Evolutionary conservation across 1,284 basidiomycete genomes (phyloP).

Genomic region (Pseudozyma sp.): DNA sequence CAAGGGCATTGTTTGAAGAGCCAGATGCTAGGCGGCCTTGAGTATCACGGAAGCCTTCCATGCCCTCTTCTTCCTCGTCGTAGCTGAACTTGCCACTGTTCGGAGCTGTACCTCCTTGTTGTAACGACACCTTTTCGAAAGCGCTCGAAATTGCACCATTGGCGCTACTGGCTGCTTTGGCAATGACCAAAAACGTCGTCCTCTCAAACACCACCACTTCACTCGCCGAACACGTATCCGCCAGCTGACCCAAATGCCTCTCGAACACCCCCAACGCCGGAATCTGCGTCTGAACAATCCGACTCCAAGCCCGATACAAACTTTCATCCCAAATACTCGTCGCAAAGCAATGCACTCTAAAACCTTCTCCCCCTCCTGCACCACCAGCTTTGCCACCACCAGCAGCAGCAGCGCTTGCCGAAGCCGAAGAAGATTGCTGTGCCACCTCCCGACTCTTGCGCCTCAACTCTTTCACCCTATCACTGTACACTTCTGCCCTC

Average conservation of each 20-base stretch:
- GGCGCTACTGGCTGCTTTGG: constrained; percentile 13
- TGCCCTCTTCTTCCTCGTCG: constrained; percentile 34
- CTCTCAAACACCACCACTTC: constrained; percentile 97
- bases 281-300: constrained; percentile 94
- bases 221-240: constrained; percentile 84
- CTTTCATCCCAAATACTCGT: constrained; percentile 99
- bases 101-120: neutral
- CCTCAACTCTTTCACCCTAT: constrained; percentile 67
- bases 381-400: too few species aligned
- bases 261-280: constrained; percentile 91
- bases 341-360: constrained; percentile 75
- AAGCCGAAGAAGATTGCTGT: neutral
- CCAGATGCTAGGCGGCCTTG: too few species aligned
- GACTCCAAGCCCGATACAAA: constrained; percentile 97
- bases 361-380: constrained; percentile 66
- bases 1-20: constrained; percentile 8
- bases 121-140: too few species aligned
- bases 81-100: constrained; percentile 9
- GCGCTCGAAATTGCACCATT: too few species aligned
- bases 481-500: constrained; percentile 75
- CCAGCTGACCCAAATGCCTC: constrained; percentile 84
- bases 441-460: constrained; percentile 55
- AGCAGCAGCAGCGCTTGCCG: too few species aligned
- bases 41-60: constrained; percentile 49
- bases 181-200: constrained; percentile 96